These are phyloP conservation scores for Populus trichocarpa DNA, from an alignment of 441 rosid species.

Conservation along the genomic window DNA sequence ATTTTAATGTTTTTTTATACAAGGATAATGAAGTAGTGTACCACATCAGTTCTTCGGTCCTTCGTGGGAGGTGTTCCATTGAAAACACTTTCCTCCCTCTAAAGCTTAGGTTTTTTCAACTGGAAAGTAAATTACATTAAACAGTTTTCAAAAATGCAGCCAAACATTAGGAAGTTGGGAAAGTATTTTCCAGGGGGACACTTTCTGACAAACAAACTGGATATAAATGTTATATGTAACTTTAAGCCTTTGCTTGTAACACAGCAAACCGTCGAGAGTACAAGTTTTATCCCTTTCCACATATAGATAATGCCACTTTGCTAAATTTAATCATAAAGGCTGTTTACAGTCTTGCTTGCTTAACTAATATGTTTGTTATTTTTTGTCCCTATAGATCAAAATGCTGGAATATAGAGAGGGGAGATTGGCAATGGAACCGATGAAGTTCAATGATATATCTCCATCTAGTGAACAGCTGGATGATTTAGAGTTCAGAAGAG, in stretches of 20 bases:
- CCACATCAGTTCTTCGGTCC: background rate
- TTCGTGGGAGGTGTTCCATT: background rate
- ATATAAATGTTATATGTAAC: background rate
- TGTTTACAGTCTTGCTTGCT: background rate
- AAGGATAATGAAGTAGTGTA: background rate
- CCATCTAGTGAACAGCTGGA: slow-evolving; percentile 40
- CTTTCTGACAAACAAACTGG: background rate
- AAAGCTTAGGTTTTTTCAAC: background rate
- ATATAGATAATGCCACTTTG: background rate
- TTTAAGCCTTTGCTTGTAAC: background rate
- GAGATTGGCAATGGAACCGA: slow-evolving; percentile 72
- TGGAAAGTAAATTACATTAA: background rate
- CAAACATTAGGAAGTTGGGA: background rate
- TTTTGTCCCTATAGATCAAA: slow-evolving; percentile 46
- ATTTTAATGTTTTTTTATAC: too few species aligned
- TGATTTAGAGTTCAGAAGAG: slow-evolving; percentile 74
- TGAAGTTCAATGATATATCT: slow-evolving; percentile 45
- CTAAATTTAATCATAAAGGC: background rate
- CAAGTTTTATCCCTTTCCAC: background rate
- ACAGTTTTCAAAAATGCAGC: background rate
- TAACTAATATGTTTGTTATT: background rate
- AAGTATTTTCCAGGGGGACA: background rate
- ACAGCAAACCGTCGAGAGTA: background rate
- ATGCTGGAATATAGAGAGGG: slow-evolving; percentile 63
- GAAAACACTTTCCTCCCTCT: background rate